phyloP scores from a whole-genome alignment of 2,329 filamentous ascomycete species.

The Aspergillus sp. region DNA sequence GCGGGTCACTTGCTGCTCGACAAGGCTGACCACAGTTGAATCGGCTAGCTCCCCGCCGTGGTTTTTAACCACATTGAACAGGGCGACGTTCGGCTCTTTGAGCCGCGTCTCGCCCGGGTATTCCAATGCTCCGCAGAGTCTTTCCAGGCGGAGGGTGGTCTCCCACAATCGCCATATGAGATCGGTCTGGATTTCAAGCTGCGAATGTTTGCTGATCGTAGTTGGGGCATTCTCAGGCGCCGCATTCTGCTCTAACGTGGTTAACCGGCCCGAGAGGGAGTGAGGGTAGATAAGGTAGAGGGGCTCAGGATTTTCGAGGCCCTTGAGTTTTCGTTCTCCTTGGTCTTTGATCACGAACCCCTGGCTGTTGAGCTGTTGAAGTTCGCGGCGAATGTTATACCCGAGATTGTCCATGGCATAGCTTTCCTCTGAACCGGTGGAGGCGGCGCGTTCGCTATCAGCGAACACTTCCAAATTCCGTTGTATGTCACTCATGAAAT shows the following conservation, averaged over 20 bases:
- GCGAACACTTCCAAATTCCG: conserved; percentile 85
- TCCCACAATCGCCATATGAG: conserved; percentile 88
- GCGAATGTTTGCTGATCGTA: conserved; percentile 61
- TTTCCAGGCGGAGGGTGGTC: conserved; percentile 83
- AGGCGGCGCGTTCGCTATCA: conserved; percentile 72
- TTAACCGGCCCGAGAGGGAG: conserved; percentile 70
- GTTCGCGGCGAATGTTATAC: conserved; percentile 79
- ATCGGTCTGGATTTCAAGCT: conserved; percentile 78
- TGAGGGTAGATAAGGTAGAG: conserved; percentile 96
- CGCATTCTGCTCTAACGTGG: conserved; percentile 48
- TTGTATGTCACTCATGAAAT: conserved; percentile 96
- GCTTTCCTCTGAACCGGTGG: conserved; percentile 68
- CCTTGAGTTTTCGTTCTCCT: conserved; percentile 92
- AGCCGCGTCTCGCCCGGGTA: conserved; percentile 61
- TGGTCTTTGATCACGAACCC: conserved; percentile 97
- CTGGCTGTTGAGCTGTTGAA: conserved; percentile 81
- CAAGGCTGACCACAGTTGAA: conserved; percentile 79
- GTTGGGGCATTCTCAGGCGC: conserved; percentile 46
- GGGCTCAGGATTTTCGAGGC: conserved; percentile 93
- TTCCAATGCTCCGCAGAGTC: conserved; percentile 88
- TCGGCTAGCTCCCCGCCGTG: conserved; percentile 84
- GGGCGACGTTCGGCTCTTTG: conserved; percentile 76
- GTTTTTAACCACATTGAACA: conserved; percentile 72
- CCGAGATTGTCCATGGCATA: conserved; percentile 73
- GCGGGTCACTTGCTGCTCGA: conserved; percentile 92